Conservation (phyloP, 2,329 filamentous ascomycete species). For the Helminthosporium solani region DNA sequence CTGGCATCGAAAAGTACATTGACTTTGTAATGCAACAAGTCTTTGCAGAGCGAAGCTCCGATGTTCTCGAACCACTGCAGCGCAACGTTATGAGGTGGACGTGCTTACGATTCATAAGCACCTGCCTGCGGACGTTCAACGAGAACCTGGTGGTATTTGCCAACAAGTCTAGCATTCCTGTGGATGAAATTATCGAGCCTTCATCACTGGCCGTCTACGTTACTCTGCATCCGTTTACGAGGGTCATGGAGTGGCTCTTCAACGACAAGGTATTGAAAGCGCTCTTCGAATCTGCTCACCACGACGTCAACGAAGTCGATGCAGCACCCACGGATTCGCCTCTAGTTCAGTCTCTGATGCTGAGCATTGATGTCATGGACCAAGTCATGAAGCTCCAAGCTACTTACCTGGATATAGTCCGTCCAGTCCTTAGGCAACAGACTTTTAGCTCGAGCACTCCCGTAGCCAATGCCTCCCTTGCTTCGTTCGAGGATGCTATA, state of each 20-base stretch:
- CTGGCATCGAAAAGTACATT: constrained; percentile 88
- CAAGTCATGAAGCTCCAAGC: constrained; percentile 82
- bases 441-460: constrained; percentile 58
- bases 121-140: constrained; percentile 84
- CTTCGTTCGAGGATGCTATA: constrained; percentile 91
- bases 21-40: constrained; percentile 85
- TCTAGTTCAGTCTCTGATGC: constrained; percentile 73
- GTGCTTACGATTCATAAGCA: constrained; percentile 80
- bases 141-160: constrained; percentile 87
- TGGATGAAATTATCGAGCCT: constrained; percentile 73
- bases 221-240: constrained; percentile 84
- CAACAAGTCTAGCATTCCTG: constrained; percentile 71
- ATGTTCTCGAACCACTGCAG: constrained; percentile 65
- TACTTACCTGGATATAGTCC: constrained; percentile 87
- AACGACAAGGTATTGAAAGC: constrained; percentile 83
- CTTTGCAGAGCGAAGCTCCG: constrained; percentile 66
- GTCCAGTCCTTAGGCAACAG: constrained; percentile 71
- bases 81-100: constrained; percentile 72
- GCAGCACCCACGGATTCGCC: constrained; percentile 75
- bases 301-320: constrained; percentile 71
- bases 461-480: constrained; percentile 73
- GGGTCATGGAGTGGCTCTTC: constrained; percentile 98
- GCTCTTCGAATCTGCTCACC: constrained; percentile 76
- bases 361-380: constrained; percentile 80
- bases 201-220: constrained; percentile 79